These are phyloP conservation scores for Thelephora terrestris DNA, from an alignment of 1,284 basidiomycete genomes.

Conservation along the genomic window DNA sequence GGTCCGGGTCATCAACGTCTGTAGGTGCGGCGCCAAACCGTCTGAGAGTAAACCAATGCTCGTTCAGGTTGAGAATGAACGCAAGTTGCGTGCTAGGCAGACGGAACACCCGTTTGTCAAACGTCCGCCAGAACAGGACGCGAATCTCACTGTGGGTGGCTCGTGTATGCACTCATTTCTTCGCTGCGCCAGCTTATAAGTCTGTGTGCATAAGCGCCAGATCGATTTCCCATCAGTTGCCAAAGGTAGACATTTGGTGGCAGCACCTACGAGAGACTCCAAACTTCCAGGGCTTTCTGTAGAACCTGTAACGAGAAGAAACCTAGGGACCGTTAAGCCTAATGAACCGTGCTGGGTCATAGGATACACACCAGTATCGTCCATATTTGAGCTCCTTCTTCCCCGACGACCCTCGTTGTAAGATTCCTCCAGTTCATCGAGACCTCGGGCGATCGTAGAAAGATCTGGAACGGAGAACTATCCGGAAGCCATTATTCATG, in stretches of 20 bases:
- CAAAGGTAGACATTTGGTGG: constrained; percentile 1
- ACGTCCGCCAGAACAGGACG: constrained; percentile 3
- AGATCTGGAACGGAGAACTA: constrained; percentile 84
- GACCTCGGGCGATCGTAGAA: constrained; percentile 64
- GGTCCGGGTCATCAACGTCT: constrained; percentile 27
- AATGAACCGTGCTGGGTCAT: neutral
- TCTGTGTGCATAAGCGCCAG: constrained; percentile 16
- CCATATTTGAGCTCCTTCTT: constrained; percentile 68
- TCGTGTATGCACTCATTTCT: constrained; percentile 68
- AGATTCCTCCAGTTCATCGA: constrained; percentile 40
- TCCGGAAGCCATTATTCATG: constrained; percentile 3
- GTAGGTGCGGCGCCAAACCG: constrained; percentile 57
- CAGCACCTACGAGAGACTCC: constrained; percentile 59
- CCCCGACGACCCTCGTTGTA: constrained; percentile 32
- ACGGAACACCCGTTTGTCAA: constrained; percentile 6
- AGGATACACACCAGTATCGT: constrained; percentile 61
- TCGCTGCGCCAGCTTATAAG: constrained; percentile 82
- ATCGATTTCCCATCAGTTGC: neutral
- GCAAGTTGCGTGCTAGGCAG: constrained; percentile 63
- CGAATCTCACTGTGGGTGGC: constrained; percentile 61
- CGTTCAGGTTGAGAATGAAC: constrained; percentile 81
- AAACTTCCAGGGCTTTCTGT: constrained; percentile 74
- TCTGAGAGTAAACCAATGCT: constrained; percentile 86
- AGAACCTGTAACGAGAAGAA: constrained; percentile 84
- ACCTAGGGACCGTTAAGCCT: constrained; percentile 30